Conservation (phyloP, 495 filamentous ascomycete species). For the Aspergillus sclerotioniger region DNA sequence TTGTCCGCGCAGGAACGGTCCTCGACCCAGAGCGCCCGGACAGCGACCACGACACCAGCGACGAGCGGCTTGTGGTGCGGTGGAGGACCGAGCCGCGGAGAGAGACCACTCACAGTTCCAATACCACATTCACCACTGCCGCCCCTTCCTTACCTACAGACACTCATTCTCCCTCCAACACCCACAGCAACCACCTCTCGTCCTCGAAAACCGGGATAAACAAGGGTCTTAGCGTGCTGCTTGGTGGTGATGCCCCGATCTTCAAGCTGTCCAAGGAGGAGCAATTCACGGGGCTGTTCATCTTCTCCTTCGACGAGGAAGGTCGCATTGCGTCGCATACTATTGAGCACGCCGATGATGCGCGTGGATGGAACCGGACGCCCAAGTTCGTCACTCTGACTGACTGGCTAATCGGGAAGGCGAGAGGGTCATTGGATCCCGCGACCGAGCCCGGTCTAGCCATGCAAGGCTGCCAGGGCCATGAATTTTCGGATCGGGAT, state of each 20-base stretch:
- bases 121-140: constrained; percentile 1
- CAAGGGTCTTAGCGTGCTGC: constrained; percentile 39
- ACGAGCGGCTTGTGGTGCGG: constrained; percentile 80
- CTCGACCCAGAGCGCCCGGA: constrained; percentile 27
- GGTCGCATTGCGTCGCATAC: constrained; percentile 82
- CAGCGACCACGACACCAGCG: constrained; percentile 40
- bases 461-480: constrained; percentile 27
- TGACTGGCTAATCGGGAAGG: constrained; percentile 79
- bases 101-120: constrained; percentile 23
- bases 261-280: constrained; percentile 66
- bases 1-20: constrained; percentile 57
- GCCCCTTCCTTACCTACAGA: constrained; percentile 2
- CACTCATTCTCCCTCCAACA: background rate
- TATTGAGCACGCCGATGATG: constrained; percentile 87
- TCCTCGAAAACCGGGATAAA: constrained; percentile 32
- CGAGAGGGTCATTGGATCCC: constrained; percentile 48
- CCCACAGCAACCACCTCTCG: background rate
- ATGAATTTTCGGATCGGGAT: constrained; percentile 11
- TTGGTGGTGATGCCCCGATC: constrained; percentile 64
- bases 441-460: constrained; percentile 31
- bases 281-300: constrained; percentile 69
- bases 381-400: constrained; percentile 79
- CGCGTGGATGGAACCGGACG: constrained; percentile 66
- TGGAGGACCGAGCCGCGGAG: constrained; percentile 67
- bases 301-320: constrained; percentile 93